Percentiles rank a stretch among this genome's conserved stretches.
phyloP scores from a whole-genome alignment of 1,284 basidiomycete species.

The Cutaneotrichosporon mucoides region DNA sequence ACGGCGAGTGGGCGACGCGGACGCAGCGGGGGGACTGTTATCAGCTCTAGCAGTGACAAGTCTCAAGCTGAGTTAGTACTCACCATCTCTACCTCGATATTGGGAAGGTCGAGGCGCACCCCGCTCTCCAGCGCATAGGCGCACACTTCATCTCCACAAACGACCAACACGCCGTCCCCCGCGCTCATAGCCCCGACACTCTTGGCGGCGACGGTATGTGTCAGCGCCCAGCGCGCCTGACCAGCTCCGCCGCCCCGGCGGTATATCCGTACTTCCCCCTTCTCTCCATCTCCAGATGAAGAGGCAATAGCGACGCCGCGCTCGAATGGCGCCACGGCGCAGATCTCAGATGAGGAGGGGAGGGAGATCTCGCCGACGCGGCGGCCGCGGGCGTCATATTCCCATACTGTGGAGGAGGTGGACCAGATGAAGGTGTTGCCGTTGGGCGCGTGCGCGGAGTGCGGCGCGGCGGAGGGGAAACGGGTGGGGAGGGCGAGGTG shows the following conservation, averaged over 20 bases:
- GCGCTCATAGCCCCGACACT: background rate
- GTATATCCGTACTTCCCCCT: conserved; percentile 1
- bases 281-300: no score
- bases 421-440: conserved; percentile 18
- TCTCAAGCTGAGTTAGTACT: background rate
- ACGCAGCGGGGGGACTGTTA: background rate
- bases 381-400: conserved; percentile 23
- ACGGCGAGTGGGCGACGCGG: background rate
- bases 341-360: background rate
- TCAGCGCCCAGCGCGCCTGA: conserved; percentile 1
- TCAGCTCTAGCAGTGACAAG: background rate
- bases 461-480: conserved; percentile 11
- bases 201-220: background rate
- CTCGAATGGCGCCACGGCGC: background rate
- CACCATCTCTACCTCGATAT: background rate
- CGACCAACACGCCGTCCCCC: background rate
- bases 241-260: background rate
- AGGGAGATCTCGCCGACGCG: conserved; percentile 18
- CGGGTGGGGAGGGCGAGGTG: conserved; percentile 19
- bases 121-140: conserved; percentile 2
- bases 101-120: background rate
- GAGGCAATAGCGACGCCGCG: conserved; percentile 1
- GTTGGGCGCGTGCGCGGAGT: conserved; percentile 2
- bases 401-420: conserved; percentile 15
- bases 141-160: conserved; percentile 2